These are phyloP conservation scores for Trematosphaeria pertusa DNA, from an alignment of 2,329 filamentous ascomycete species.

Conservation along the genomic window DNA sequence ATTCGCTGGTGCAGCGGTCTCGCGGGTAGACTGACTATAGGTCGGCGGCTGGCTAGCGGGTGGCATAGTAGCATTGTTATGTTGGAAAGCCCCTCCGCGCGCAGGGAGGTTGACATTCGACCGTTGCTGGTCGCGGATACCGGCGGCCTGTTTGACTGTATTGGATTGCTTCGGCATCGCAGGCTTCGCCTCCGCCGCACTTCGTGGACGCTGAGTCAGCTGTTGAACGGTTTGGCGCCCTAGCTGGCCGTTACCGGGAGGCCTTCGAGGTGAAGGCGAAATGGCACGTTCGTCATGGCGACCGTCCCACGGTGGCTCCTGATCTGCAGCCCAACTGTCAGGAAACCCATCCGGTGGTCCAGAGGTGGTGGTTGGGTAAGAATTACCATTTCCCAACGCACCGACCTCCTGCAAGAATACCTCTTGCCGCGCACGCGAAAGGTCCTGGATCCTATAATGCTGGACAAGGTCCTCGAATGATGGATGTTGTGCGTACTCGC, in stretches of 20 bases:
- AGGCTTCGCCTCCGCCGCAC: slow-evolving; percentile 2
- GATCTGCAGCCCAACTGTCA: slow-evolving; percentile 19
- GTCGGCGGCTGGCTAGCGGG: slow-evolving; percentile 18
- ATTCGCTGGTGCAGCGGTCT: slow-evolving; percentile 2
- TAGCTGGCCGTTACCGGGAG: slow-evolving; percentile 10
- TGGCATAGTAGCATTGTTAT: slow-evolving; percentile 4
- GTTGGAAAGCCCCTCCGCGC: slow-evolving; percentile 4
- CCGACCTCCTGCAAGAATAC: slow-evolving; percentile 6
- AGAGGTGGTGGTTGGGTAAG: slow-evolving; percentile 49
- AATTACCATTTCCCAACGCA: slow-evolving; percentile 31
- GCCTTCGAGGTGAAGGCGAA: slow-evolving; percentile 19
- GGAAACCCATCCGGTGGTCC: slow-evolving; percentile 27
- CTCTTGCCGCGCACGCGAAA: slow-evolving; percentile 5
- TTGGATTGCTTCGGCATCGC: slow-evolving; percentile 3
- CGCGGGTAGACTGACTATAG: slow-evolving; percentile 14
- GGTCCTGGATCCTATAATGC: slow-evolving; percentile 1
- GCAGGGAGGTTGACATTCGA: slow-evolving; percentile 8
- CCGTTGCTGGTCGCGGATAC: slow-evolving; percentile 29
- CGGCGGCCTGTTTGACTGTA: slow-evolving; percentile 21
- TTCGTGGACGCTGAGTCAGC: slow-evolving; percentile 7
- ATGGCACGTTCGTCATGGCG: slow-evolving; percentile 1
- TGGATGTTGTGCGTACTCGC: slow-evolving; percentile 12
- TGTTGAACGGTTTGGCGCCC: slow-evolving; percentile 10
- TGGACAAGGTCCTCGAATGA: slow-evolving; percentile 4
- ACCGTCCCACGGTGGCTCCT: slow-evolving; percentile 17